Evolutionary conservation across 108 stramenopile species (phyloP), one percentile per base, ranked within the genome.

Genomic region (Epipyxis sp.): DNA sequence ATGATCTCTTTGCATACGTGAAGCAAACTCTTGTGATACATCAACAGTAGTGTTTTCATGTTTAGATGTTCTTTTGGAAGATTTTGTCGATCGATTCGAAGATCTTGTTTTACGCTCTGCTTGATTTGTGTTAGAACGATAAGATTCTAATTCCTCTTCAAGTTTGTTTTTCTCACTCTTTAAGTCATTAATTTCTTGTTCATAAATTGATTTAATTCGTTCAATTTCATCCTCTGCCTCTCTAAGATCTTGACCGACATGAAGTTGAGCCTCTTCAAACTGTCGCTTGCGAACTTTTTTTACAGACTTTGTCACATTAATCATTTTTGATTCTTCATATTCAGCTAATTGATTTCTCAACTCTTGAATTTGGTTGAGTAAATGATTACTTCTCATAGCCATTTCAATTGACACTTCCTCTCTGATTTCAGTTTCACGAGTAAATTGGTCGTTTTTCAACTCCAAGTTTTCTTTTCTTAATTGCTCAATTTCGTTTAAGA

Each of bases 351-450:
- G 10, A 35, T 37, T 16, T 27, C 50, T 37, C 20, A 74, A 25
- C 3, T 74, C 34, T 3, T 74, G 3, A 37, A 74, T 74, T 39
- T 13, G 13, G 40, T 6, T 10, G n/a, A 74, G 34, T 27, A 74
- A 42, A 20, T 46, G 50, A 3, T 34, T 3, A 42, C 13, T 35
- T 6, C 71, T 61, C 57, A n/a, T n/a, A n/a, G 41, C 78, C 83
- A 84, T 84, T 65, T 84, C 83, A 1, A n/a, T 20, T 25, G 32
- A n/a, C 16, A 80, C 83, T 44, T 84, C 83, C n/a, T 65, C 44
- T 6, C 83, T 59, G 13, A 84, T 77, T 35, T 80, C 79, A n/a
- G 80, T 45, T 46, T 84, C 83, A 35, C 79, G 39, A n/a, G 3
- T 44, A 43, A 80, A 43, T 16, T 44, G 35, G 29, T 50, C 29